Evolutionary conservation across 495 filamentous ascomycete species (phyloP), one percentile per base, ranked within the genome.

Genomic region (Chlorociboria aeruginascens): DNA sequence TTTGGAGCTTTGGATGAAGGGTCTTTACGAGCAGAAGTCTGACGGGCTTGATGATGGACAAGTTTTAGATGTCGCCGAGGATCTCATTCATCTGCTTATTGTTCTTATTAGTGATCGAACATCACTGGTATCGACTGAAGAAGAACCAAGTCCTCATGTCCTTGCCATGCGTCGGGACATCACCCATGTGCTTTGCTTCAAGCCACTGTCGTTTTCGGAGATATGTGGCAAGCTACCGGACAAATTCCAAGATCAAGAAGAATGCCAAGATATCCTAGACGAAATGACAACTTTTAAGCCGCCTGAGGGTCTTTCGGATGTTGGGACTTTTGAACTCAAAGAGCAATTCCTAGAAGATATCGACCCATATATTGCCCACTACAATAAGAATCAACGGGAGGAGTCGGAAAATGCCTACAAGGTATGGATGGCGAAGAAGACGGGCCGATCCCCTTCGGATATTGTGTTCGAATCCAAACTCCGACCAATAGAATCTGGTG

Each of bases 321-420:
- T 85, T 8, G 92, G 92, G 28, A 94, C 85, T 0, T 97, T 99
- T 56, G 88, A 94, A 59, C 69, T 99, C 36, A 95, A 90, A 63
- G 76, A 81, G 0, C 74, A 95, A 46, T 87, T 81, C 52, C 71
- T 94, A 28, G 82, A 85, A 45, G 73, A 93, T 25, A 77, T 97
- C 29, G 92, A 99, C 61, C 92, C 92, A 4, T 99, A 96, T 59
- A 86, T 86, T 55, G 82, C 88, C 11, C 86, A 96, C 54, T 99
- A 92, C 66, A 89, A 78, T 52, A 93, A 95, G 63, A 97, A 97
- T 61, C 93, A 97, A 63, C 83, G 92, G 25, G 92, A 99, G 56
- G 92, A 99, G 60, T 85, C 89, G 0, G 92, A 99, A 66, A 82
- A 72, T 46, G 83, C 85, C 13, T 95, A 89, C 63, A 84, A 79